Conservation (phyloP, 1,284 basidiomycete species). For the Trametes versicolor region DNA sequence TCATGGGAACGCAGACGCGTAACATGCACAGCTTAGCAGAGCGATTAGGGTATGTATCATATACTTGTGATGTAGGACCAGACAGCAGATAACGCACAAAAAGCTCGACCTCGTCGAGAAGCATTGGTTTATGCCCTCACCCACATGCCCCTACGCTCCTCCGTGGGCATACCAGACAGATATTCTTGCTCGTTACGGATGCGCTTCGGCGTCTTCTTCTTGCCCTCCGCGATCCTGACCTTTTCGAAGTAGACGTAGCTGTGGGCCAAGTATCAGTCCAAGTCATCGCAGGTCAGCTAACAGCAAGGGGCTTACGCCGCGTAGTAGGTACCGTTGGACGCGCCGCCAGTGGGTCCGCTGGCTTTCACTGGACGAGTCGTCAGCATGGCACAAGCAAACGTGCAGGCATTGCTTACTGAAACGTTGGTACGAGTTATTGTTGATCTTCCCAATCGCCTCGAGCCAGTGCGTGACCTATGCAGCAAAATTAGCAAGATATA, state of each 20-base stretch:
- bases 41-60: conserved; percentile 15
- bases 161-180: conserved; percentile 45
- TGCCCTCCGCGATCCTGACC: conserved; percentile 55
- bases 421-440: conserved; percentile 55
- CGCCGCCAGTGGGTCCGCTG: conserved; percentile 51
- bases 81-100: not conserved
- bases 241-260: conserved; percentile 63
- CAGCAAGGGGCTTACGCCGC: conserved; percentile 48
- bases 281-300: not conserved
- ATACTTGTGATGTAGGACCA: not conserved
- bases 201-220: conserved; percentile 56
- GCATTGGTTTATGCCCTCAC: conserved; percentile 21
- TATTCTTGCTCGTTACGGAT: conserved; percentile 47
- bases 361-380: conserved; percentile 48
- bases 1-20: conserved; percentile 22
- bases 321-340: conserved; percentile 54
- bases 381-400: not conserved
- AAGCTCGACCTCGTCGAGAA: not conserved
- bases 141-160: conserved; percentile 45
- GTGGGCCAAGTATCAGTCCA: conserved; percentile 2
- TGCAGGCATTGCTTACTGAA: conserved; percentile 50
- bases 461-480: conserved; percentile 56
- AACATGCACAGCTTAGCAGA: conserved; percentile 6
- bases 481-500: not conserved
- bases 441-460: conserved; percentile 56